These are phyloP conservation scores for Tulasnella sp. DNA, from an alignment of 768 basidiomycete genomes.

Conservation along the genomic window DNA sequence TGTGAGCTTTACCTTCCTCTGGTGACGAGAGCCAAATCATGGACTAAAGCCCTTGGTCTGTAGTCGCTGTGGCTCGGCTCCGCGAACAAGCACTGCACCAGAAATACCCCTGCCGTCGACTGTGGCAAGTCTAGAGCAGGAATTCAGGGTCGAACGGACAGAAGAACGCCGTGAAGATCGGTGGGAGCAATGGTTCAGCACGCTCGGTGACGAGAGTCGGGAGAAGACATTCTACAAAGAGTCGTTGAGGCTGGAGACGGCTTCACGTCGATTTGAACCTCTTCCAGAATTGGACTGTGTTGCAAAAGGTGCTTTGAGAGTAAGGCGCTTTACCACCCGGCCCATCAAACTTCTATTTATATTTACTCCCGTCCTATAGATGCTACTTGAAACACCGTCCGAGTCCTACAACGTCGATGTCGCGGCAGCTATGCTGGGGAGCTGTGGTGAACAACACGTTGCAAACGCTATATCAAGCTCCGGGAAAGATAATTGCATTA, in stretches of 20 bases:
- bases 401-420: conserved; percentile 54
- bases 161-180: neutral
- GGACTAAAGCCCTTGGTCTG: neutral
- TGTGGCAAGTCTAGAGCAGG: neutral
- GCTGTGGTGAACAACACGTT: conserved; percentile 45
- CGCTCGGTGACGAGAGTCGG: conserved; percentile 58
- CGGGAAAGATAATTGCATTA: conserved; percentile 51
- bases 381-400: conserved; percentile 44
- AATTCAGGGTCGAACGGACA: neutral
- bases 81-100: neutral
- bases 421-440: conserved; percentile 46
- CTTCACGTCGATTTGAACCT: conserved; percentile 16
- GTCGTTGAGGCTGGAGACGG: conserved; percentile 30
- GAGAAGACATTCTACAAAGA: conserved; percentile 55
- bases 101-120: conserved; percentile 1
- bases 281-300: conserved; percentile 50
- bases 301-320: conserved; percentile 42
- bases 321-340: neutral
- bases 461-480: conserved; percentile 47
- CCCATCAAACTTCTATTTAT: neutral
- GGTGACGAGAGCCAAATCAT: neutral
- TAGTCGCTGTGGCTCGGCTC: neutral
- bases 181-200: conserved; percentile 70
- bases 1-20: conserved; percentile 45
- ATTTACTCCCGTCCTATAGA: neutral